Conservation (phyloP, 768 basidiomycete species). For the Trametes villosa region DNA sequence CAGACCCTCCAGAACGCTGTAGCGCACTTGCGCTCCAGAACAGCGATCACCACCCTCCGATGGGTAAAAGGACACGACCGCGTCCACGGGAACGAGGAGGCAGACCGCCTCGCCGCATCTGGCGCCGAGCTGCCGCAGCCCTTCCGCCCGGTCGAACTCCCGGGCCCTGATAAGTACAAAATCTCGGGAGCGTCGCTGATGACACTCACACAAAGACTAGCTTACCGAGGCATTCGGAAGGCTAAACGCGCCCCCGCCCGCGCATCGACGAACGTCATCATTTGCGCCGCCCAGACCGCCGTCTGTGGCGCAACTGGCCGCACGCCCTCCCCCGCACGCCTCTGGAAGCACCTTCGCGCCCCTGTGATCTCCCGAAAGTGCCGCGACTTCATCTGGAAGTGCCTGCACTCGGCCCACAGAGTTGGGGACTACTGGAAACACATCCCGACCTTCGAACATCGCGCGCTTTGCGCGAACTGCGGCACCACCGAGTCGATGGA, state of each 20-base stretch:
- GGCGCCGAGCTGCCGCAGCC: background rate
- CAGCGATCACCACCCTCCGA: background rate
- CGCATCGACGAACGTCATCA: too few species aligned
- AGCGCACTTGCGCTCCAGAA: background rate
- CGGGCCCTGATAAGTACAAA: background rate
- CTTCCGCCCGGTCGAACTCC: too few species aligned
- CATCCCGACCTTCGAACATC: conserved; percentile 7
- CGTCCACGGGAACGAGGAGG: conserved; percentile 11
- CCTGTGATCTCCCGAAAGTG: background rate
- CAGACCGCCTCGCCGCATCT: background rate
- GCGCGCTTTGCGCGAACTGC: conserved; percentile 21
- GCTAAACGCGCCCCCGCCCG: too few species aligned
- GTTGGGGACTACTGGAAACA: conserved; percentile 25
- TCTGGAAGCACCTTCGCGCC: background rate
- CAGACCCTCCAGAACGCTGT: background rate
- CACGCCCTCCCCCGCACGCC: background rate
- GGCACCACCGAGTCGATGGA: conserved; percentile 21
- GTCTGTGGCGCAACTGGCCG: background rate
- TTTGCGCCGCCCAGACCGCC: too few species aligned
- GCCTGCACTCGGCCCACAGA: conserved; percentile 5
- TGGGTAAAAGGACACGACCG: conserved; percentile 26
- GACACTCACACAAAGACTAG: too few species aligned
- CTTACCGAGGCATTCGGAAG: too few species aligned
- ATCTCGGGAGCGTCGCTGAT: background rate
- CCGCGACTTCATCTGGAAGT: conserved; percentile 14